A percentile compares a stretch with the other conserved stretches of the same genome.
Evolutionary conservation across 176 grass and related monocot genomes (phyloP).

Genomic region (Phyllostachys edulis): DNA sequence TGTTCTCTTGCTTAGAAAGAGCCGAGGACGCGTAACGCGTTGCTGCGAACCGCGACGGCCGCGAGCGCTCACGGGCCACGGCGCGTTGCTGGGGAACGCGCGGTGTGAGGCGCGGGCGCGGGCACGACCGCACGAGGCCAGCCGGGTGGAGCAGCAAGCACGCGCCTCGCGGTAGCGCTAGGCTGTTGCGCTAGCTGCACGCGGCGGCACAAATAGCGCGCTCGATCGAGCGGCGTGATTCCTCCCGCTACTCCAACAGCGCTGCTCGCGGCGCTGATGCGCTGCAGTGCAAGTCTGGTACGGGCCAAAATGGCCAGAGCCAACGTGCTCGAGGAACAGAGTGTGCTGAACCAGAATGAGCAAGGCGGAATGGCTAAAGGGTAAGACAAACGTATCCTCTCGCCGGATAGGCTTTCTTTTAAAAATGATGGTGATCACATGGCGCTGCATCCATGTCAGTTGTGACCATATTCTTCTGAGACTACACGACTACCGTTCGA

Average conservation of each 20-base stretch:
- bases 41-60: background rate
- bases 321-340: background rate
- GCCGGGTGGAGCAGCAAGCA: no score
- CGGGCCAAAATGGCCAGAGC: background rate
- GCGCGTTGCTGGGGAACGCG: background rate
- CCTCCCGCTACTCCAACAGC: background rate
- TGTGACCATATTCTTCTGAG: background rate
- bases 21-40: background rate
- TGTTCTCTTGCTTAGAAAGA: no score
- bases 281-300: background rate
- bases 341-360: background rate
- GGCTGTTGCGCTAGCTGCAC: background rate
- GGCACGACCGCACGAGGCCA: no score
- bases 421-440: background rate
- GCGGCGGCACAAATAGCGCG: background rate
- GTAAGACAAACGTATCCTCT: background rate
- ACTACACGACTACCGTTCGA: constrained; percentile 20
- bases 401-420: background rate
- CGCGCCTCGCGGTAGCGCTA: no score
- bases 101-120: background rate
- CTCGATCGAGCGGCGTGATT: background rate
- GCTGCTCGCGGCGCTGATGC: no score
- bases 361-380: background rate
- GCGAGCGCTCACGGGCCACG: background rate
- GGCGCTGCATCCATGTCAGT: background rate